A percentile compares a stretch with the other conserved stretches of the same genome.
These are phyloP conservation scores for Mortierella alpina DNA, from an alignment of 192 early-diverging fungal species.

Conservation along the genomic window DNA sequence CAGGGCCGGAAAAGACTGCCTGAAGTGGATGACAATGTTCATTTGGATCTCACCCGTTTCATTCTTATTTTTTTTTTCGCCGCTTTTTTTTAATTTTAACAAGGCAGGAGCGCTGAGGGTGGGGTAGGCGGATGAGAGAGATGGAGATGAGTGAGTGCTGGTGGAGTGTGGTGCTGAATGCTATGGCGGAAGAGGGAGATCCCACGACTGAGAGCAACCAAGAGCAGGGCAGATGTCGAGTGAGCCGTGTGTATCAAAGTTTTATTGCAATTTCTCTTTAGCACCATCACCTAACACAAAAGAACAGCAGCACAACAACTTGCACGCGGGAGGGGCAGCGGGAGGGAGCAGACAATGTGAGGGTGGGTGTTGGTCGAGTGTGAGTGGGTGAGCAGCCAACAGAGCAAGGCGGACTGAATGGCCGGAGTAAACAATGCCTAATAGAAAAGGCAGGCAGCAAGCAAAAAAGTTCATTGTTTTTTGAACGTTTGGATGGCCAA, in stretches of 20 bases:
- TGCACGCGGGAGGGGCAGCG: too few relatives aligned
- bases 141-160: background rate
- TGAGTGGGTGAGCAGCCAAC: too few relatives aligned
- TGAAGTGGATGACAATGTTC: background rate
- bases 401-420: too few relatives aligned
- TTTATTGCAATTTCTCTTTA: conserved; percentile 19
- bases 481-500: too few relatives aligned
- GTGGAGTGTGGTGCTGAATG: background rate
- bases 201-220: background rate
- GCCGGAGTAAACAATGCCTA: too few relatives aligned
- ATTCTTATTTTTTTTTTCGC: background rate
- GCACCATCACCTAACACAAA: background rate
- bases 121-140: background rate
- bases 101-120: background rate
- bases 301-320: background rate
- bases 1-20: too few relatives aligned
- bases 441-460: too few relatives aligned
- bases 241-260: conserved; percentile 7
- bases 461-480: too few relatives aligned
- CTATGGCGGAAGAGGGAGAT: background rate
- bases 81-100: too few relatives aligned
- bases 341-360: too few relatives aligned
- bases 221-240: background rate
- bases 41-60: background rate
- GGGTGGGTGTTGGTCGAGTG: too few relatives aligned